phyloP scores from a whole-genome alignment of 306 rosid genomes.

The Mimosa bimucronata region DNA sequence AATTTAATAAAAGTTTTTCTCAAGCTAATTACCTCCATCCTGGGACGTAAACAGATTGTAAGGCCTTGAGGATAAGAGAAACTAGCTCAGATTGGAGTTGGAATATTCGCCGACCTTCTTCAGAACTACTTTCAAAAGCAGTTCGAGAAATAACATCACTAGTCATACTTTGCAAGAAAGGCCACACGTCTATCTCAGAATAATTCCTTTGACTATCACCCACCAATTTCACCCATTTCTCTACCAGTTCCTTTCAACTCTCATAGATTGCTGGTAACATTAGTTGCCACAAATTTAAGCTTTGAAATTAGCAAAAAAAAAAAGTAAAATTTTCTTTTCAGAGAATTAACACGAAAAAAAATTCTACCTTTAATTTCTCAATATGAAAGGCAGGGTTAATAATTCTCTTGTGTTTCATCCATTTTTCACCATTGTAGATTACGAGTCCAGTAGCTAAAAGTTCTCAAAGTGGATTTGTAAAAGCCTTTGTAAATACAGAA shows the following conservation, averaged over 20 bases:
- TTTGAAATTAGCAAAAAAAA: no score
- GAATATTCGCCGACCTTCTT: slow-evolving; percentile 59
- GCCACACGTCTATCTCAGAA: slow-evolving; percentile 45
- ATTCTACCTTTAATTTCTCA: slow-evolving; percentile 61
- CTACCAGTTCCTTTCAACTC: slow-evolving; percentile 43
- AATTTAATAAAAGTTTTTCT: no score
- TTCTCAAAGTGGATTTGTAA: slow-evolving; percentile 21
- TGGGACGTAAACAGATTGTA: slow-evolving; percentile 35
- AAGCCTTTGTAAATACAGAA: slow-evolving; percentile 41
- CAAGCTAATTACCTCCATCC: slow-evolving; percentile 43
- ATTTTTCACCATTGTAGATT: slow-evolving; percentile 50
- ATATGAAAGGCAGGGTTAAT: slow-evolving; percentile 57
- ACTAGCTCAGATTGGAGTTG: slow-evolving; percentile 46
- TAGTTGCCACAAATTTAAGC: slow-evolving; percentile 3
- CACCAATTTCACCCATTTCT: slow-evolving; percentile 47
- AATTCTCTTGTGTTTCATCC: slow-evolving; percentile 59
- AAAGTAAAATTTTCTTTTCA: neutral
- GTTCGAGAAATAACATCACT: slow-evolving; percentile 51
- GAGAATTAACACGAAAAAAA: neutral
- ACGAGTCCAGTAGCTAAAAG: slow-evolving; percentile 42
- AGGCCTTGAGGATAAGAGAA: neutral
- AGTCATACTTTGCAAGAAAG: slow-evolving; percentile 36
- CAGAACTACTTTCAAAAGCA: slow-evolving; percentile 55
- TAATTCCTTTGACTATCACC: no score
- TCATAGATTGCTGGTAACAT: slow-evolving; percentile 44